A percentile compares a stretch with the other conserved stretches of the same genome.
These are phyloP conservation scores for Vanilla planifolia DNA, from an alignment of 106 monocot genomes.

Conservation along the genomic window DNA sequence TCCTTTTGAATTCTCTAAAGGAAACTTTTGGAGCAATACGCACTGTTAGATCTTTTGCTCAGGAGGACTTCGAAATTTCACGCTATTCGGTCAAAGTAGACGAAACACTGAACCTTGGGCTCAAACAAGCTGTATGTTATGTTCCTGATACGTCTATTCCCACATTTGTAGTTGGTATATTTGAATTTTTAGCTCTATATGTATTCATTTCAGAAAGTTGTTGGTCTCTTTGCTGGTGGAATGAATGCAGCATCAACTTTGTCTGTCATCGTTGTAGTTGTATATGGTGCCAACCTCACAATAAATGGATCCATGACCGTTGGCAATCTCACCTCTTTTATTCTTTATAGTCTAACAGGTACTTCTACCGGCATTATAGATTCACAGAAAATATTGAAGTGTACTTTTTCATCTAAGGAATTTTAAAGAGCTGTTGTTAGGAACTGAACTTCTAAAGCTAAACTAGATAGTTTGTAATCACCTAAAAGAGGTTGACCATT, in stretches of 20 bases:
- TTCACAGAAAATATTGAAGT: no score
- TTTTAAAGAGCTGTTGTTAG: no score
- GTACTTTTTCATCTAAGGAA: no score
- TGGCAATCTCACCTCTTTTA: slow-evolving; percentile 92
- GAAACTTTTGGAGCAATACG: slow-evolving; percentile 98
- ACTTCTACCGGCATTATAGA: not conserved
- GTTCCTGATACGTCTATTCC: not conserved
- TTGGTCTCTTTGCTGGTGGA: slow-evolving; percentile 90
- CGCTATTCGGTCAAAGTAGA: slow-evolving; percentile 94
- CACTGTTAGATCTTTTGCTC: slow-evolving; percentile 95
- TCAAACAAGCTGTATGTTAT: slow-evolving; percentile 88
- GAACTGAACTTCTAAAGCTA: not conserved
- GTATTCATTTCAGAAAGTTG: slow-evolving; percentile 32
- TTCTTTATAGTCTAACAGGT: slow-evolving; percentile 99
- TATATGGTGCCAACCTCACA: slow-evolving; percentile 89
- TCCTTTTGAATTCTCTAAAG: slow-evolving; percentile 46
- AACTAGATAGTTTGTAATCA: not conserved
- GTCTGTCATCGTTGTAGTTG: slow-evolving; percentile 79
- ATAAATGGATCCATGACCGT: slow-evolving; percentile 87
- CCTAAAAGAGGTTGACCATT: not conserved
- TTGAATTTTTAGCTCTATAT: slow-evolving; percentile 2
- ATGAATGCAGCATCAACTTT: slow-evolving; percentile 84
- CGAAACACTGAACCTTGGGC: slow-evolving; percentile 92
- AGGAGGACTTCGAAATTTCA: slow-evolving; percentile 79
- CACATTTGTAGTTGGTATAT: not conserved